Evolutionary conservation across 2,329 filamentous ascomycete genomes (phyloP), one percentile per base, ranked within the genome.

Genomic region (Aspergillus cejpii): DNA sequence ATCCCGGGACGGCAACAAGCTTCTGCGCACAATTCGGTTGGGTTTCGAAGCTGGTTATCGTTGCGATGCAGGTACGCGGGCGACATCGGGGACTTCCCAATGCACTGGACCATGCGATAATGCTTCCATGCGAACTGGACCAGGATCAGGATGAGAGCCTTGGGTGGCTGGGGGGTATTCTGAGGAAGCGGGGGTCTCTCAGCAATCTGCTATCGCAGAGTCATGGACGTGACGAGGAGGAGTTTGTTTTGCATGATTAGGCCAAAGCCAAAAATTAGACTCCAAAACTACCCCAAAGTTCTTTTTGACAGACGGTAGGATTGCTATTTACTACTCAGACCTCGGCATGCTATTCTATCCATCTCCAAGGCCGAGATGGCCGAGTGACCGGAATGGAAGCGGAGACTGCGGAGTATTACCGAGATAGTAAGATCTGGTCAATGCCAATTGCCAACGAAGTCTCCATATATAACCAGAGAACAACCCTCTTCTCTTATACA

Each of bases 11-110:
- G 61, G 84, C 94, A 64, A 77, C 87, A 0, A 87, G 85, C 1
- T 85, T 97, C 49, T 89, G 80, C 21, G 83, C 78, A 0, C 79
- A 94, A 55, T 94, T 97, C 63, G 79, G 74, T 7, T 75, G 81
- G 0, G 67, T 92, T 3, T 75, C 72, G 15, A 83, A 82, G 57
- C 71, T 82, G 47, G 72, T 82, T 52, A 76, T 83, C 55, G 74
- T 80, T 52, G 78, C 79, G 6, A 81, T 82, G 78, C 75, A 79
- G 67, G 70, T 83, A 44, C 76, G 79, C 49, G 79, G 79, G 7
- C 69, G 79, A 7, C 79, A 83, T 55, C 76, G 79, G 63, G 79
- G 79, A 23, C 62, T 82, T 3, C 79, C 79, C 0, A 80, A 83
- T 55, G 64, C 87, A 63, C 62, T 84, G 11, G 83, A 86, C 54